A percentile compares a stretch with the other conserved stretches of the same genome.
phyloP scores from a whole-genome alignment of 2,329 filamentous ascomycete genomes.

The Pleomassaria siparia region DNA sequence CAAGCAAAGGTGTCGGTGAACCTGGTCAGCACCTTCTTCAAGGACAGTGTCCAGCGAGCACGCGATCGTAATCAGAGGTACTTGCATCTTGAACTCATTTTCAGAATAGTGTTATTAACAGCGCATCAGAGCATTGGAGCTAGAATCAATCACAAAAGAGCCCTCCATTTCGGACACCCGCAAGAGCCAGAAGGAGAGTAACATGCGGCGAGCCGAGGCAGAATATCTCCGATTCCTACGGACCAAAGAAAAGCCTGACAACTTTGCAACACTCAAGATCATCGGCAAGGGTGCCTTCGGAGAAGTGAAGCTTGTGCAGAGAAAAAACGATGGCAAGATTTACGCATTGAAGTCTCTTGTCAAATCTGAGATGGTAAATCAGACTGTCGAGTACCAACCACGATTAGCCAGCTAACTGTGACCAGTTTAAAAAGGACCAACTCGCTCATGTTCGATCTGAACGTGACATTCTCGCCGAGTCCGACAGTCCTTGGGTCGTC shows the following conservation, averaged over 20 bases:
- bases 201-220: constrained; percentile 82
- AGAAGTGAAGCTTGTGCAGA: constrained; percentile 95
- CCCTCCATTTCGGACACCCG: constrained; percentile 71
- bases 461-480: constrained; percentile 95
- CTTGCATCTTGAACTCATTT: background rate
- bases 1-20: constrained; percentile 66
- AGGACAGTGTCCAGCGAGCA: constrained; percentile 95
- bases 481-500: constrained; percentile 99
- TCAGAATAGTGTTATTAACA: constrained; percentile 22
- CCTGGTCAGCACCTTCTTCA: constrained; percentile 81
- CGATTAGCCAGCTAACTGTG: constrained; percentile 18
- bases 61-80: constrained; percentile 93
- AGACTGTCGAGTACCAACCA: background rate
- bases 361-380: constrained; percentile 85
- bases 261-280: constrained; percentile 95
- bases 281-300: constrained; percentile 99
- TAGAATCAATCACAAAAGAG: constrained; percentile 83
- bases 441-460: constrained; percentile 96
- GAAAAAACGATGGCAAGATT: constrained; percentile 93
- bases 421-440: constrained; percentile 91
- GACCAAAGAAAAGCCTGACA: constrained; percentile 88
- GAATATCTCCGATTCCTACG: constrained; percentile 92
- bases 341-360: constrained; percentile 98
- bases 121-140: constrained; percentile 74
- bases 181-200: constrained; percentile 82